phyloP scores from a whole-genome alignment of 2,329 filamentous ascomycete genomes.

The Aspergillus calidoustus region DNA sequence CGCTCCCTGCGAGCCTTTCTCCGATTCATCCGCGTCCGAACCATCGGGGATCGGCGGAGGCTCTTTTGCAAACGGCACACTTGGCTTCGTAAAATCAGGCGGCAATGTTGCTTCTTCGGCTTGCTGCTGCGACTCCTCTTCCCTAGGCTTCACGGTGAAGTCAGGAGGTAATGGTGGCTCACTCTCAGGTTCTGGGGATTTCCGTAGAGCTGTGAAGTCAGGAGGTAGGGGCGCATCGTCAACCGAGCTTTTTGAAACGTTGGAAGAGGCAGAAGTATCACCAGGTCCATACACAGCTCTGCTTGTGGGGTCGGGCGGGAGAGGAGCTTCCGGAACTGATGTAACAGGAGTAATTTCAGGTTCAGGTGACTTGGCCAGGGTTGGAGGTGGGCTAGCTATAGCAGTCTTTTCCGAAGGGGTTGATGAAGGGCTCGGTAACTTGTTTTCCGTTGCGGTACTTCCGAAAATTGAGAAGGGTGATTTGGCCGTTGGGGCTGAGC shows the following conservation, averaged over 20 bases:
- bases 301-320: constrained; percentile 55
- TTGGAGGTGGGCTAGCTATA: constrained; percentile 35
- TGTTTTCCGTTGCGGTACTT: constrained; percentile 27
- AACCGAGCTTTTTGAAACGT: constrained; percentile 45
- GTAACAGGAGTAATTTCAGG: constrained; percentile 36
- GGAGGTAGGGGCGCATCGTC: constrained; percentile 47
- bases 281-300: constrained; percentile 51
- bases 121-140: constrained; percentile 5
- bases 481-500: constrained; percentile 32
- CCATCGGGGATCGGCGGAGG: constrained; percentile 39
- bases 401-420: constrained; percentile 40
- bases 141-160: constrained; percentile 19
- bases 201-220: constrained; percentile 32
- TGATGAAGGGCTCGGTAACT: constrained; percentile 35
- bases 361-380: constrained; percentile 38
- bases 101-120: constrained; percentile 30
- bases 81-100: constrained; percentile 34
- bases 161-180: constrained; percentile 33
- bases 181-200: constrained; percentile 21
- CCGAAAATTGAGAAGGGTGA: constrained; percentile 39
- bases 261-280: constrained; percentile 54
- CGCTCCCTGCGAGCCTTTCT: constrained; percentile 38
- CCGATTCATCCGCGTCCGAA: constrained; percentile 42
- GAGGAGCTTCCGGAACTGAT: constrained; percentile 34
- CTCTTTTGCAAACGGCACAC: constrained; percentile 26